Conservation (phyloP, 805 yeast genomes). For the Zygotorulaspora chibaensis region DNA sequence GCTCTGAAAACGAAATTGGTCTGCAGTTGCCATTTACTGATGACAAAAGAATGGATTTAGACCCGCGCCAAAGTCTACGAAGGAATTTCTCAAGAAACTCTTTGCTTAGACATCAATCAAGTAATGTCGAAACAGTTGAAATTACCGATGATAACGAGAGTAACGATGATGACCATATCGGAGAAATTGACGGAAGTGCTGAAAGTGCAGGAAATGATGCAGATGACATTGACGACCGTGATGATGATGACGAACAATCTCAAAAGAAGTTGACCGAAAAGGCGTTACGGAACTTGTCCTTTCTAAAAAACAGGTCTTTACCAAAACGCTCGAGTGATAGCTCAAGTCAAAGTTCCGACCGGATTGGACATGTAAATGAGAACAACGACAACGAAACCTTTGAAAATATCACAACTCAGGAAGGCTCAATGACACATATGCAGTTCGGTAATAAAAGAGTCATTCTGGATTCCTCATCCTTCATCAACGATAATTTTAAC, state of each 20-base stretch:
- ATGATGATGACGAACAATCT: slow-evolving; percentile 28
- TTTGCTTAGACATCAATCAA: neutral
- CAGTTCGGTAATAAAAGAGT: slow-evolving; percentile 32
- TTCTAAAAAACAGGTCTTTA: slow-evolving; percentile 17
- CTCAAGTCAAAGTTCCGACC: neutral
- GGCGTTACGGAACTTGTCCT: slow-evolving; percentile 37
- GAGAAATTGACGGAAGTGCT: neutral
- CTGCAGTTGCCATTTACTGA: slow-evolving; percentile 35
- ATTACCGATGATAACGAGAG: neutral
- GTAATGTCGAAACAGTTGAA: slow-evolving; percentile 3
- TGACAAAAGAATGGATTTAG: slow-evolving; percentile 22
- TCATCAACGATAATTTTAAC: slow-evolving; percentile 1
- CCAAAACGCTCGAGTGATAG: neutral
- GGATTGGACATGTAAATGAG: slow-evolving; percentile 4
- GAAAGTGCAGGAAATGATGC: slow-evolving; percentile 1
- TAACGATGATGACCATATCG: neutral
- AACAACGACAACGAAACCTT: slow-evolving; percentile 4
- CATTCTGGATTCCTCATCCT: slow-evolving; percentile 26
- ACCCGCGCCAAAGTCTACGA: slow-evolving; percentile 3
- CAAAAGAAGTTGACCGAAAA: slow-evolving; percentile 38
- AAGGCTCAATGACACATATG: slow-evolving; percentile 22
- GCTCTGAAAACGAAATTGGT: slow-evolving; percentile 24
- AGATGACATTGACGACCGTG: slow-evolving; percentile 22
- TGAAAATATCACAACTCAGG: slow-evolving; percentile 3
- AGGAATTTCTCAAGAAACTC: slow-evolving; percentile 3